phyloP scores from a whole-genome alignment of 2,329 filamentous ascomycete genomes.

The Acrocalymma vagum region DNA sequence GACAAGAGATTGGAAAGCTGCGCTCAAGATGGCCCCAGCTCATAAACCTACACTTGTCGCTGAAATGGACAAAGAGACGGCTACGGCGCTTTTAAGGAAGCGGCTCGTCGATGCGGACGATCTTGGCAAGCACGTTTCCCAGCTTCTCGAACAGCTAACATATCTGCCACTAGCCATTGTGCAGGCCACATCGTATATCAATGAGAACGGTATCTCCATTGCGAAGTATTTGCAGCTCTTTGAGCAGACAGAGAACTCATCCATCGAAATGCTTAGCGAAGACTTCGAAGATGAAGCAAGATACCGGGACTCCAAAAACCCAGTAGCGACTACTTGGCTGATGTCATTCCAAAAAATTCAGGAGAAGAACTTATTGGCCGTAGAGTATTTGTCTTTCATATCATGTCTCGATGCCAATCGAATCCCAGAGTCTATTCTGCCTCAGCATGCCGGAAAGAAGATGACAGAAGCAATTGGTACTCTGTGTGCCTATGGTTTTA shows the following conservation, averaged over 20 bases:
- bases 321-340: conserved; percentile 46
- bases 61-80: background rate
- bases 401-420: conserved; percentile 1
- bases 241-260: conserved; percentile 36
- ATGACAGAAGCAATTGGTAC: conserved; percentile 6
- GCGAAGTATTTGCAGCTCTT: conserved; percentile 44
- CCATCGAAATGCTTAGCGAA: conserved; percentile 42
- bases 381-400: conserved; percentile 33
- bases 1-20: background rate
- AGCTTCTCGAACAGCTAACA: conserved; percentile 30
- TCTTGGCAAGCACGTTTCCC: conserved; percentile 21
- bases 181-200: conserved; percentile 49
- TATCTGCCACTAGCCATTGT: conserved; percentile 41
- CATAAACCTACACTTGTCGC: background rate
- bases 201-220: conserved; percentile 20
- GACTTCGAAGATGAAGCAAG: conserved; percentile 46
- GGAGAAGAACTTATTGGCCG: conserved; percentile 36
- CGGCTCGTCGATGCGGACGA: conserved; percentile 21
- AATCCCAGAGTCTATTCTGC: conserved; percentile 5
- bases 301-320: conserved; percentile 28
- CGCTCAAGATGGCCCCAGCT: background rate
- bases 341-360: conserved; percentile 49
- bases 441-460: background rate
- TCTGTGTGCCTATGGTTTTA: conserved; percentile 11
- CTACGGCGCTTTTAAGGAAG: conserved; percentile 12